Base-by-base conservation (phyloP, 1,284 basidiomycete genomes). In the Boletus semigastroideus region DNA sequence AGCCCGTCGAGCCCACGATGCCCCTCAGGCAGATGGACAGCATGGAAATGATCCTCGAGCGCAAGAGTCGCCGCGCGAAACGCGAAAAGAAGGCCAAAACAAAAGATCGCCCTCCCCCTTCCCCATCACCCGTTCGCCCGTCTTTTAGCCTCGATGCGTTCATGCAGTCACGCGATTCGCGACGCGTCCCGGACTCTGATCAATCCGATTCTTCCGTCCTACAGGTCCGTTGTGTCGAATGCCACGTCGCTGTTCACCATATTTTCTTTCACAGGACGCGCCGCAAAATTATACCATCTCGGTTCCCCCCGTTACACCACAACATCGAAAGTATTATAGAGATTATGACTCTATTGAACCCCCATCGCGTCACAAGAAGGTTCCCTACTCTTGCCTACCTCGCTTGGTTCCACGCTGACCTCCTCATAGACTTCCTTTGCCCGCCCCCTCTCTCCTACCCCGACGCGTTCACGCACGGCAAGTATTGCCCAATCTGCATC, bases 31-130 rank as follows among this genome's bases (percentile, higher is more conserved):
- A 77, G 28, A 78, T 79, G 64, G 83, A 83, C 55, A 86, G 77
- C 61, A 89, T 89, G 86, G 83, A 89, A 57, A 72, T 79, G 68
- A 79, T 89, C 22, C 77, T 89, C 53, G 86, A 89, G 64, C 78
- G 81, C 41, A 83, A 86, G 69, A 79, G 79, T 51, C 68, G 67
- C 57, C 78, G 78, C 54, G 78, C 70, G 52, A 78, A 74, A 60
- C 78, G 69, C 53, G 79, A 78, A 46, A 80, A 76, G 62, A 80
- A 74, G 65, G 71, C 69, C 45, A 73, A 72, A 53, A 73, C 69
- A 42, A 73, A 73, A 53, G 77, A 80, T 59, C 74, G 76, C 56
- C 71, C 75, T 52, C 57, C 71, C 4, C 72, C 73, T 11, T 82
- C 82, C 1, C 80, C 80, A 17, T 78, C 79, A 3, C 76, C 80